Conservation (phyloP, 805 yeast genomes). For the Saccharomycopsis sp. region DNA sequence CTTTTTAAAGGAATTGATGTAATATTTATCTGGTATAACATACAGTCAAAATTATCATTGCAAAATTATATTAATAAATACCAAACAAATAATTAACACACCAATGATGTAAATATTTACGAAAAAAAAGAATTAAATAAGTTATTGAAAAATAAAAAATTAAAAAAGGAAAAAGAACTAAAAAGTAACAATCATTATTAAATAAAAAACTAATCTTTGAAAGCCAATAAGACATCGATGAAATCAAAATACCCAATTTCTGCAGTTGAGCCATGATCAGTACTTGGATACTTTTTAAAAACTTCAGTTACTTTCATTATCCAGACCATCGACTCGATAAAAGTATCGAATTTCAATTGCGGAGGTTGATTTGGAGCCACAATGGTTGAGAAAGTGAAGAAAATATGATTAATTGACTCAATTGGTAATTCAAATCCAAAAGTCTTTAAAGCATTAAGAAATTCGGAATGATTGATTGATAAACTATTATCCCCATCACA, state of each 20-base stretch:
- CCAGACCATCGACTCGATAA: slow-evolving; percentile 18
- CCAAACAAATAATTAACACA: too few relatives aligned
- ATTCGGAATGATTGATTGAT: slow-evolving; percentile 16
- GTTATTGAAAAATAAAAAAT: too few relatives aligned
- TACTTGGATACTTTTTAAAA: slow-evolving; percentile 17
- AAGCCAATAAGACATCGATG: slow-evolving; percentile 18
- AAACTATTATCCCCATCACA: slow-evolving; percentile 14
- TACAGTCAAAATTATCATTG: too few relatives aligned
- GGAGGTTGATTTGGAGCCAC: slow-evolving; percentile 3
- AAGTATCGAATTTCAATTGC: slow-evolving; percentile 18
- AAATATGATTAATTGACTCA: slow-evolving; percentile 15
- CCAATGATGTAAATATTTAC: too few relatives aligned
- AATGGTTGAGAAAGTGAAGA: slow-evolving; percentile 13
- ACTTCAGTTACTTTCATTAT: slow-evolving; percentile 18
- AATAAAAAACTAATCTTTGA: slow-evolving; percentile 13
- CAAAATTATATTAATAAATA: too few relatives aligned
- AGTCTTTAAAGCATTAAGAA: slow-evolving; percentile 14
- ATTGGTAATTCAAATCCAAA: slow-evolving; percentile 17
- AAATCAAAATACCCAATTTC: slow-evolving; percentile 18
- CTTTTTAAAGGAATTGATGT: too few relatives aligned
- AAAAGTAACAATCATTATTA: background rate
- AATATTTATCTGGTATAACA: too few relatives aligned
- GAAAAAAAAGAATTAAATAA: background rate
- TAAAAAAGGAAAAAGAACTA: background rate
- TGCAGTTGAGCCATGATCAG: slow-evolving; percentile 17